Evolutionary conservation across 2,329 filamentous ascomycete genomes (phyloP), one percentile per base, ranked within the genome.

Genomic region (Neonectria ditissima): DNA sequence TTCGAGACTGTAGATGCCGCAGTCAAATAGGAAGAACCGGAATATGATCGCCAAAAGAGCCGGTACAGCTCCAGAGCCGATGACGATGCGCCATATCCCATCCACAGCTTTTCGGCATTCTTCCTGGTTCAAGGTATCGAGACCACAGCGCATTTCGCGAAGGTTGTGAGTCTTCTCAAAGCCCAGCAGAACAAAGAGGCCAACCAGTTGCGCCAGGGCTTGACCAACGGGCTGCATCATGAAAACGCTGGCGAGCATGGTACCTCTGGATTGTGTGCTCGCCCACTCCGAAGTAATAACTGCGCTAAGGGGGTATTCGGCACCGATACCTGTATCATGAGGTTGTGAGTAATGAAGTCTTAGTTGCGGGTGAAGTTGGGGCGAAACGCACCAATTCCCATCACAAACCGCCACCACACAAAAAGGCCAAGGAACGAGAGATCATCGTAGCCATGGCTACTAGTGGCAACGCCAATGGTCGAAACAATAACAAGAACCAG

Each of bases 221-320:
- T 91, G 89, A 6, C 89, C 89, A 9, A 91, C 78, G 1, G 89
- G 88, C 68, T 92, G 89, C 86, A 90, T 91, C 69, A 90, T 82
- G 73, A 92, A 91, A 32, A 92, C 88, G 4, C 84, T 84, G 6
- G 89, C 87, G 67, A 92, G 80, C 89, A 91, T 91, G 20, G 83
- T 86, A n/a, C 86, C 86, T 52, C 89, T 81, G n/a, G 88, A 88
- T 51, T 84, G 85, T 0, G 87, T 91, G 56, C 83, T 86, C 5
- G 84, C 80, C 80, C 84, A 91, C 81, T 92, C 90, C 1, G 89
- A 86, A 0, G 88, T 90, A 34, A 92, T 92, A 9, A 91, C 86
- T 0, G 89, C 89, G 47, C 83, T 87, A 2, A 92, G 79, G 1
- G 90, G 89, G 73, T 91, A 91, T 75, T 91, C 89, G 16, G 86